phyloP scores from a whole-genome alignment of 1,284 basidiomycete genomes.

The Chalciporus sp. region DNA sequence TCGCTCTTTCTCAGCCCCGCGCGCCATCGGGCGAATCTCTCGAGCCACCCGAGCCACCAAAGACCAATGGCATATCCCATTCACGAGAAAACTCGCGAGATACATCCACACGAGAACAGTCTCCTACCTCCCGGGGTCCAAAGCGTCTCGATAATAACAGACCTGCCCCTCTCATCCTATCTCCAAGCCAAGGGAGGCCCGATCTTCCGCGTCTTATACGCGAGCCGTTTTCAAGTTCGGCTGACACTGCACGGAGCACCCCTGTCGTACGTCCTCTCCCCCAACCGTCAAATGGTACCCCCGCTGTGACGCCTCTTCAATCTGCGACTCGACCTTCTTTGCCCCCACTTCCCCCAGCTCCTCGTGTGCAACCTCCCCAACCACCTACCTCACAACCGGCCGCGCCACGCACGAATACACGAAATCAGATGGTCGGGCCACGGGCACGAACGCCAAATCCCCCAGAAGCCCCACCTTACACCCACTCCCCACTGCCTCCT shows the following conservation, averaged over 20 bases:
- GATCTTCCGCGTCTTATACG: constrained; percentile 70
- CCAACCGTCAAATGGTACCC: constrained; percentile 37
- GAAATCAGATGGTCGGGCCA: constrained; percentile 19
- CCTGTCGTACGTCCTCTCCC: constrained; percentile 48
- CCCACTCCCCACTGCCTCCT: constrained; percentile 55
- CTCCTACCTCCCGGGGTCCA: constrained; percentile 34
- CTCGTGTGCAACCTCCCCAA: constrained; percentile 62
- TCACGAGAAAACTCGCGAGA: constrained; percentile 24
- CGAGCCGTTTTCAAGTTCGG: constrained; percentile 49
- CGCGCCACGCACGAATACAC: constrained; percentile 22
- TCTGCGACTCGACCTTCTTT: constrained; percentile 50
- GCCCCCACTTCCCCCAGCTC: constrained; percentile 68
- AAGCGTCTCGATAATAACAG: constrained; percentile 55
- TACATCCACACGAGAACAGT: constrained; percentile 22
- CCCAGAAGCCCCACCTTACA: constrained; percentile 50
- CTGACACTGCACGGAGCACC: constrained; percentile 50
- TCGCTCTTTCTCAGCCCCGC: constrained; percentile 18
- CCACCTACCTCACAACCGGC: constrained; percentile 53
- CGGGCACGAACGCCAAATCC: constrained; percentile 62
- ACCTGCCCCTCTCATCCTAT: constrained; percentile 69
- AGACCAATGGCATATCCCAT: constrained; percentile 15
- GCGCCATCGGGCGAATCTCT: background rate
- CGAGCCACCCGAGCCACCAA: constrained; percentile 15
- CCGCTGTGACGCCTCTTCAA: constrained; percentile 33
- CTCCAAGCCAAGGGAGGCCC: constrained; percentile 45